Conservation (phyloP, 257 asterid genomes). For the Capsicum rhomboideum region DNA sequence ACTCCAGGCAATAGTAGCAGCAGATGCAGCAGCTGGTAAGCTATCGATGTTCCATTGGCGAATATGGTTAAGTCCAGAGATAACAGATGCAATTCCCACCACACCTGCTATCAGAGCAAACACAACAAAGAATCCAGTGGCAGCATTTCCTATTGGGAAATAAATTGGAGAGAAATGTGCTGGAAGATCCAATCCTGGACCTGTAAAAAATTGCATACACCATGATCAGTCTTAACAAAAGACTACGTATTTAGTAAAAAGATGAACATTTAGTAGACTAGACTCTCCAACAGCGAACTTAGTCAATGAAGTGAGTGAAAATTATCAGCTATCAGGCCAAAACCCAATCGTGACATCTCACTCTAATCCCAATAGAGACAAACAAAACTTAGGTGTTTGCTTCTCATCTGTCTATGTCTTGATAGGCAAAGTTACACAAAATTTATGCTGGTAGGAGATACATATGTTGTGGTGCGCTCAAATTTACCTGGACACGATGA, state of each 20-base stretch:
- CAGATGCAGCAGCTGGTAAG: conserved; percentile 53
- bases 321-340: neutral
- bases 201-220: conserved; percentile 19
- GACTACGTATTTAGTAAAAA: neutral
- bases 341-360: too few relatives aligned
- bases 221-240: neutral
- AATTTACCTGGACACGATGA: neutral
- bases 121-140: conserved; percentile 83
- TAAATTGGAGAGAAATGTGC: conserved; percentile 83
- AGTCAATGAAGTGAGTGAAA: neutral
- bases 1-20: conserved; percentile 73
- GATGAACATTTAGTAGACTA: neutral
- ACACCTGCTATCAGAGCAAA: conserved; percentile 76
- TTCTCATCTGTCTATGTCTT: neutral
- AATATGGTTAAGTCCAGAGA: conserved; percentile 58
- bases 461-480: neutral
- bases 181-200: conserved; percentile 54
- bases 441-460: neutral
- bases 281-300: neutral
- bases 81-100: conserved; percentile 60
- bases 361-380: neutral
- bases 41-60: conserved; percentile 55
- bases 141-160: conserved; percentile 89
- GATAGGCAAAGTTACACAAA: neutral
- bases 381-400: neutral